Evolutionary conservation across 108 stramenopile species (phyloP).

Genomic region (Skeletonema costatum): DNA sequence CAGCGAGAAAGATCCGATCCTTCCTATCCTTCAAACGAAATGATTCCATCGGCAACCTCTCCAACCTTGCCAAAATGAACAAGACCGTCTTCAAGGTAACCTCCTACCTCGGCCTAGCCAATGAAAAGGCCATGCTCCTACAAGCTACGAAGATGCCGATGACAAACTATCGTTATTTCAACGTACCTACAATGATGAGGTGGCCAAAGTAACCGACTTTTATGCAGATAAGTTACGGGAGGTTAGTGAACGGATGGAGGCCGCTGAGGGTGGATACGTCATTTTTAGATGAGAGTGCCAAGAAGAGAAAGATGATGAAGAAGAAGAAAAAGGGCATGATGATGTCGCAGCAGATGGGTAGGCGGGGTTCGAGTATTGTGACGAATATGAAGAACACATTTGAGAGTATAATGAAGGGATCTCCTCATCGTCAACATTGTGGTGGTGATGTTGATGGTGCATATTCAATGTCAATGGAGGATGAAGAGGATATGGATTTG

Average conservation of each 20-base stretch:
- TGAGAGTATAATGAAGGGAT: background rate
- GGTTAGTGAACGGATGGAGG: conserved; percentile 61
- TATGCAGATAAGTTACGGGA: conserved; percentile 64
- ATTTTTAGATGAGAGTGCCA: conserved; percentile 1
- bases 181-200: conserved; percentile 47
- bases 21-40: background rate
- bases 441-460: background rate
- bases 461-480: background rate
- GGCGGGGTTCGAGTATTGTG: background rate
- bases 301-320: background rate
- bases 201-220: conserved; percentile 61
- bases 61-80: background rate
- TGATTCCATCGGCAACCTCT: background rate
- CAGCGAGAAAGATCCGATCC: background rate
- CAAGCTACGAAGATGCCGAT: conserved; percentile 27
- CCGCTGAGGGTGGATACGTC: conserved; percentile 57
- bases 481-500: background rate
- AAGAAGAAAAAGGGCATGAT: background rate
- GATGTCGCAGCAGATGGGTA: background rate
- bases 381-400: background rate
- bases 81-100: conserved; percentile 13
- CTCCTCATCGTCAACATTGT: background rate
- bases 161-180: conserved; percentile 27
- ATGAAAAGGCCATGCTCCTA: conserved; percentile 13
- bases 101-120: conserved; percentile 36